Conservation (phyloP, 768 basidiomycete species). For the Pleurotus citrinopileatus region DNA sequence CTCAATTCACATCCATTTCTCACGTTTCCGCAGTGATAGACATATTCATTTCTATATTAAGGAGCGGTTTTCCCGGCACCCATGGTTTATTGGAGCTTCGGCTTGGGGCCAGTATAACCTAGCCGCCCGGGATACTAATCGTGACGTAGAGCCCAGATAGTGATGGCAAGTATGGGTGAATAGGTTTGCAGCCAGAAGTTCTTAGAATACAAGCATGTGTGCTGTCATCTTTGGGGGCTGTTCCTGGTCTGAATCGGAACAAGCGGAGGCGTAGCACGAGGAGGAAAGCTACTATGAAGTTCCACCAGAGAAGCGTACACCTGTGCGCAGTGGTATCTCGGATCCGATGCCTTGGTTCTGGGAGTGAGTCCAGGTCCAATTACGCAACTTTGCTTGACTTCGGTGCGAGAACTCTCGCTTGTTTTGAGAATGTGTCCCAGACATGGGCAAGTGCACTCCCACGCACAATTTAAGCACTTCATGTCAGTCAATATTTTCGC, state of each 20-base stretch:
- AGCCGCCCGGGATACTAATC: too few relatives aligned
- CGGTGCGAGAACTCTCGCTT: neutral
- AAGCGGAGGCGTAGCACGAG: too few relatives aligned
- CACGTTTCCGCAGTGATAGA: neutral
- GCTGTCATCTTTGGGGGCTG: too few relatives aligned
- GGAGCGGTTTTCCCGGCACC: too few relatives aligned
- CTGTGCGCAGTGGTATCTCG: neutral
- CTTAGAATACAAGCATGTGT: too few relatives aligned
- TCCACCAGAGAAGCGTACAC: neutral
- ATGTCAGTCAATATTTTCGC: neutral
- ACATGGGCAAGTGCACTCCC: neutral
- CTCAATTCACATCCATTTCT: neutral
- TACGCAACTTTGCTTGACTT: neutral
- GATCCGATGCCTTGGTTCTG: neutral
- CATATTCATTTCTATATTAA: neutral
- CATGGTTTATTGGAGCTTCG: too few relatives aligned
- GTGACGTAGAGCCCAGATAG: too few relatives aligned
- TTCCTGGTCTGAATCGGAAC: too few relatives aligned
- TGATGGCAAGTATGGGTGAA: too few relatives aligned
- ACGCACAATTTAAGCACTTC: neutral
- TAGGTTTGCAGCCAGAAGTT: too few relatives aligned
- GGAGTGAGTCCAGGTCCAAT: neutral
- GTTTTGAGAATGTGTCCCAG: neutral
- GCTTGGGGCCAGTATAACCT: too few relatives aligned
- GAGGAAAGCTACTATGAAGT: neutral